phyloP scores from a whole-genome alignment of 2,329 filamentous ascomycete species.

The Colletotrichum somersetense region DNA sequence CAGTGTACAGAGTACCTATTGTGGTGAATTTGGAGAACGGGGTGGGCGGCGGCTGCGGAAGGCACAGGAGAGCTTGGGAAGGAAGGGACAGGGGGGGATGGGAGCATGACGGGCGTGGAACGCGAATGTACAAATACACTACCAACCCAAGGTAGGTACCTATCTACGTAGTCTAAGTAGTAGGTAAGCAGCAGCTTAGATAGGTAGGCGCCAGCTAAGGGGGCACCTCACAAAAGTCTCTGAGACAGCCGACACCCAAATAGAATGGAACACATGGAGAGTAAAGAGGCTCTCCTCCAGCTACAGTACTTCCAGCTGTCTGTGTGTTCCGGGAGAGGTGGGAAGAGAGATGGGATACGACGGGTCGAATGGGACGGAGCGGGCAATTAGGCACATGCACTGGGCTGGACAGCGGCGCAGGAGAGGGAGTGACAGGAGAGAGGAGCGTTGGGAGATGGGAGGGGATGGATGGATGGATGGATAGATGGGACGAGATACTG shows the following conservation, averaged over 20 bases:
- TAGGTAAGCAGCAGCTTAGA: too few species aligned
- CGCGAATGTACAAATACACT: neutral
- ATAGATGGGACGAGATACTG: constrained; percentile 19
- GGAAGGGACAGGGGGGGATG: constrained; percentile 1
- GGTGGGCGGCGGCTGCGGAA: constrained; percentile 15
- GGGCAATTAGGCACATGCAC: constrained; percentile 2
- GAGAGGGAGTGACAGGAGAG: neutral
- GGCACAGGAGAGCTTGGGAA: constrained; percentile 16
- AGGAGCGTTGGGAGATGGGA: constrained; percentile 6
- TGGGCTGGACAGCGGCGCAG: neutral
- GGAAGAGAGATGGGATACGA: constrained; percentile 15
- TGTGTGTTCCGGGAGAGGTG: constrained; percentile 8
- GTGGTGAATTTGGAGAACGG: constrained; percentile 13
- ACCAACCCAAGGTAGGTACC: neutral
- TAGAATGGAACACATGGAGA: constrained; percentile 8
- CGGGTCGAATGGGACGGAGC: neutral
- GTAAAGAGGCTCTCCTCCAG: neutral
- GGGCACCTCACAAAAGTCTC: neutral
- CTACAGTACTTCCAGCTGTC: neutral
- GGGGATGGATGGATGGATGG: neutral
- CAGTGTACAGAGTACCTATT: neutral
- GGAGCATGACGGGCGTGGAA: neutral
- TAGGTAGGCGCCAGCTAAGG: constrained; percentile 17
- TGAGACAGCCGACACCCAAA: constrained; percentile 2
- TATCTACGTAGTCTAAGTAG: too few species aligned